A percentile compares a stretch with the other conserved stretches of the same genome.
Evolutionary conservation across 306 rosid genomes (phyloP).

Genomic region (Fragaria iinumae): DNA sequence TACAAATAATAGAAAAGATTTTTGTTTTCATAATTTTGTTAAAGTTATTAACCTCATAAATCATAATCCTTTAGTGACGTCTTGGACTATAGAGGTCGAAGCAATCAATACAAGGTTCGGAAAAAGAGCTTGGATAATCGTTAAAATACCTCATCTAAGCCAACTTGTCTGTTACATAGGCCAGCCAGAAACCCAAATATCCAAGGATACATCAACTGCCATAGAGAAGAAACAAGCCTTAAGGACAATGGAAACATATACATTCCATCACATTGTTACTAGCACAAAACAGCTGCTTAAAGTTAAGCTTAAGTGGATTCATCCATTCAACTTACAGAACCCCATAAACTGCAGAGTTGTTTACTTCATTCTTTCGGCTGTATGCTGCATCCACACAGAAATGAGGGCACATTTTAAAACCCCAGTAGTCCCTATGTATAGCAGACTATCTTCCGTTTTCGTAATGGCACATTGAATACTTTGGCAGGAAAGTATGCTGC

Average conservation of each 20-base stretch:
- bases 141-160: not conserved
- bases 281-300: not conserved
- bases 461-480: not conserved
- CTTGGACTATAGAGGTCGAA: not conserved
- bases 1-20: not conserved
- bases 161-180: not conserved
- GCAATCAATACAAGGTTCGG: not conserved
- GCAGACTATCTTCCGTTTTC: not conserved
- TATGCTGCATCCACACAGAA: not conserved
- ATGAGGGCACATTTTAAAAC: not conserved
- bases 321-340: not conserved
- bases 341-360: not conserved
- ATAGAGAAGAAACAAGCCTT: no score
- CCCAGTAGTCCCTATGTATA: not conserved
- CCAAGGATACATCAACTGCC: not conserved
- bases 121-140: not conserved
- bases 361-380: not conserved
- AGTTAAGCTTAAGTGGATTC: not conserved
- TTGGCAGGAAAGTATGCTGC: conserved; percentile 2
- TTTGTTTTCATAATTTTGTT: not conserved
- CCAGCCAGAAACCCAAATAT: not conserved
- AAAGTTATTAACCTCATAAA: no score
- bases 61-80: not conserved
- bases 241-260: not conserved
- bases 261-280: conserved; percentile 1